phyloP scores from a whole-genome alignment of 352 stramenopile species.

The Phytopythium kandeliae region DNA sequence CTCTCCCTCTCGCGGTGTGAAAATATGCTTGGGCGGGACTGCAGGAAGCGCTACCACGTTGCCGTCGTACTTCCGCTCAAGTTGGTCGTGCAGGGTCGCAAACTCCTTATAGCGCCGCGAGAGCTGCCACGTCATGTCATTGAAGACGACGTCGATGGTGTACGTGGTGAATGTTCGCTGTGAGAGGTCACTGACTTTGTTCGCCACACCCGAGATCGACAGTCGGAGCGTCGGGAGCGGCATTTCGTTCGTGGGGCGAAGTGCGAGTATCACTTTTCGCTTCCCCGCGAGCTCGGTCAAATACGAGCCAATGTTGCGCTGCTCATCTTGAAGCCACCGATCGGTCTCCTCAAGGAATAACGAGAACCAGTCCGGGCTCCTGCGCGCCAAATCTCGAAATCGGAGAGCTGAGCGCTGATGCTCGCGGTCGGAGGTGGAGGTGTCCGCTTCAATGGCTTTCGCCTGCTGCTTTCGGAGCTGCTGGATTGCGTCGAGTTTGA shows the following conservation, averaged over 20 bases:
- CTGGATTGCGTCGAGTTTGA: slow-evolving; percentile 57
- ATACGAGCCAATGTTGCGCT: slow-evolving; percentile 36
- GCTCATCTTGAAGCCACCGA: slow-evolving; percentile 55
- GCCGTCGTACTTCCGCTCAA: slow-evolving; percentile 35
- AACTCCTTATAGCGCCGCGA: slow-evolving; percentile 69
- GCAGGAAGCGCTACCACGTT: slow-evolving; percentile 21
- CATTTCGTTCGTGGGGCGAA: slow-evolving; percentile 47
- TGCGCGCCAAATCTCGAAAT: slow-evolving; percentile 2
- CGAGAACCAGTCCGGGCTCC: slow-evolving; percentile 44
- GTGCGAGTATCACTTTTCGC: slow-evolving; percentile 21
- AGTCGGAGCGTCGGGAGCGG: slow-evolving; percentile 58
- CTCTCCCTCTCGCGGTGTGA: slow-evolving; percentile 54
- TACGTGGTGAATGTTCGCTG: slow-evolving; percentile 68
- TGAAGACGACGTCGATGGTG: slow-evolving; percentile 63
- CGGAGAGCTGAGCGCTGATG: not conserved
- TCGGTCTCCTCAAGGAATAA: slow-evolving; percentile 28
- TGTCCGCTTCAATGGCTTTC: not conserved
- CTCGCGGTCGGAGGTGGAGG: not conserved
- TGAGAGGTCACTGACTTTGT: slow-evolving; percentile 74
- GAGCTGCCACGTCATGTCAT: slow-evolving; percentile 65
- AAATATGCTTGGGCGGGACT: slow-evolving; percentile 59
- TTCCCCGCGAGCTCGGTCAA: slow-evolving; percentile 19
- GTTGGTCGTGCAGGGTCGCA: slow-evolving; percentile 21
- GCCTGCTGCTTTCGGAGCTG: slow-evolving; percentile 31
- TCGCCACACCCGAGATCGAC: slow-evolving; percentile 57